Evolutionary conservation across 176 grass and related monocot genomes (phyloP).

Genomic region (barley (Hordeum vulgare)): DNA sequence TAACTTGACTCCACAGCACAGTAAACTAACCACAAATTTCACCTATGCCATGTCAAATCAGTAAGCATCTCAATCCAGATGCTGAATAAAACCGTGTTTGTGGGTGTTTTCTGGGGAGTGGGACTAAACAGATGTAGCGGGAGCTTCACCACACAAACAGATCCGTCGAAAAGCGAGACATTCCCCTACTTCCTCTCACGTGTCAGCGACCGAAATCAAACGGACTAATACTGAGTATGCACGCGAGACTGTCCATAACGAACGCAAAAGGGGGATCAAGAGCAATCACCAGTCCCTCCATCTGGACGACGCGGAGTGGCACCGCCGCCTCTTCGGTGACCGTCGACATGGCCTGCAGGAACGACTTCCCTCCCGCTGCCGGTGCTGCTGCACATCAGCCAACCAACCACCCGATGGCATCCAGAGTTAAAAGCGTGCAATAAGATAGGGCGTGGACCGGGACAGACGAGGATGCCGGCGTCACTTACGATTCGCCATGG

Average conservation of each 20-base stretch:
- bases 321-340: constrained; percentile 53
- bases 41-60: neutral
- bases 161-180: neutral
- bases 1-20: neutral
- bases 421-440: neutral
- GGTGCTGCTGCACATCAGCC: constrained; percentile 16
- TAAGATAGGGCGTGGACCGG: neutral
- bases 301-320: constrained; percentile 82
- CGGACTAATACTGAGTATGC: neutral
- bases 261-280: neutral
- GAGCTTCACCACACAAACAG: neutral
- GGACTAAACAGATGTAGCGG: neutral
- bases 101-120: neutral
- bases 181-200: neutral
- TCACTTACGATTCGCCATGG: constrained; percentile 69
- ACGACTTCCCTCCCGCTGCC: constrained; percentile 58
- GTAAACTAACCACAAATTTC: neutral
- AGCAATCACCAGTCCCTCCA: constrained; percentile 87
- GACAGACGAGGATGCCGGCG: neutral
- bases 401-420: neutral
- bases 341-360: constrained; percentile 78
- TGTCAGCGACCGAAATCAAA: neutral
- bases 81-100: neutral
- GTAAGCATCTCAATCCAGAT: neutral
- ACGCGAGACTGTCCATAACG: neutral